Evolutionary conservation across 1,284 basidiomycete genomes (phyloP).

Genomic region (Papiliotrema nemorosa): DNA sequence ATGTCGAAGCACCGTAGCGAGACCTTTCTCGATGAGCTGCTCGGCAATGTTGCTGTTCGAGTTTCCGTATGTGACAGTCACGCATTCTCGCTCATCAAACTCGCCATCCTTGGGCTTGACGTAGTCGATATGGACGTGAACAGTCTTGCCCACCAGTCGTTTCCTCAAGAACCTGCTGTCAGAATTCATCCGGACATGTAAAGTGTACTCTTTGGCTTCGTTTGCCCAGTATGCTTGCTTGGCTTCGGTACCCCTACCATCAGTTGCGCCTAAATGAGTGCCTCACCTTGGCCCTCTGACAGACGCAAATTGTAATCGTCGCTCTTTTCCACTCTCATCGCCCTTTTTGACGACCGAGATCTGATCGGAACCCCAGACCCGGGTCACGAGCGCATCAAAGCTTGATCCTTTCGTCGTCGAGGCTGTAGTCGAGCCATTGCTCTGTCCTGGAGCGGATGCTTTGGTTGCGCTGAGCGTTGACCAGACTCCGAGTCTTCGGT

Average conservation of each 20-base stretch:
- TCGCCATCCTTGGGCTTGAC: constrained; percentile 88
- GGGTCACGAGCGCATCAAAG: constrained; percentile 80
- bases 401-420: constrained; percentile 54
- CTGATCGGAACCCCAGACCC: constrained; percentile 91
- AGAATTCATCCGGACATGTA: constrained; percentile 1
- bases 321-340: constrained; percentile 62
- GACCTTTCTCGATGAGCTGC: constrained; percentile 86
- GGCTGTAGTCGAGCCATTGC: constrained; percentile 13
- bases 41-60: constrained; percentile 86
- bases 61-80: constrained; percentile 77
- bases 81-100: constrained; percentile 87
- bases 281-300: constrained; percentile 76
- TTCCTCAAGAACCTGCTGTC: constrained; percentile 70
- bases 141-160: constrained; percentile 83
- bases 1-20: constrained; percentile 86
- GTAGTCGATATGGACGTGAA: constrained; percentile 80
- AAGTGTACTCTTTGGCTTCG: constrained; percentile 71
- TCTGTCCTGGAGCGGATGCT: constrained; percentile 18
- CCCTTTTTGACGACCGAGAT: constrained; percentile 75
- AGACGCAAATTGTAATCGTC: constrained; percentile 82
- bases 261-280: neutral
- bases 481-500: constrained; percentile 75
- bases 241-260: constrained; percentile 68
- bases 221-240: constrained; percentile 84
- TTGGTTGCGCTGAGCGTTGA: constrained; percentile 56